These are phyloP conservation scores for Saccharomycopsis vini DNA, from an alignment of 805 yeast species.

Conservation along the genomic window DNA sequence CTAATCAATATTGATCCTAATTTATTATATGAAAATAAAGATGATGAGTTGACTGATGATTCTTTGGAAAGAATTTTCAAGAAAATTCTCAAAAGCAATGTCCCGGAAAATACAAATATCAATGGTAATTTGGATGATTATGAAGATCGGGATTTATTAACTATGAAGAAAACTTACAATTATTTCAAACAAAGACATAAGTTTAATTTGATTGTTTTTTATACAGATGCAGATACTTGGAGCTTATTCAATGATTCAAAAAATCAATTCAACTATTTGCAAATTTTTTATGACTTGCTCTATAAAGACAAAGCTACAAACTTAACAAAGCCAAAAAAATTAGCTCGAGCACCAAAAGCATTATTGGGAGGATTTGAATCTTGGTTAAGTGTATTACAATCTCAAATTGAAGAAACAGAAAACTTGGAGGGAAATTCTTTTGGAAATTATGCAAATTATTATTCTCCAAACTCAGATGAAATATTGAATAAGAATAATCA, in stretches of 20 bases:
- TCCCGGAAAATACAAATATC: constrained; percentile 1
- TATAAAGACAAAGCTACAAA: constrained; percentile 13
- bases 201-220: constrained; percentile 14
- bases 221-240: constrained; percentile 18
- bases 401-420: background rate
- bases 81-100: constrained; percentile 8
- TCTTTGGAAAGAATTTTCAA: constrained; percentile 12
- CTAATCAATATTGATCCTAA: constrained; percentile 15
- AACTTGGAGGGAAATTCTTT: background rate
- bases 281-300: constrained; percentile 14
- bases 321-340: constrained; percentile 2
- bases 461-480: constrained; percentile 7
- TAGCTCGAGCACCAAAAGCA: constrained; percentile 11
- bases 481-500: too few species aligned
- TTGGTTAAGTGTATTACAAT: constrained; percentile 15
- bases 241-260: constrained; percentile 7
- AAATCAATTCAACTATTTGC: constrained; percentile 11
- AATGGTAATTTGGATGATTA: constrained; percentile 2
- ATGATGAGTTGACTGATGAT: constrained; percentile 9
- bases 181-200: constrained; percentile 19
- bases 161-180: constrained; percentile 15
- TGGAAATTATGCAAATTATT: constrained; percentile 1
- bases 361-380: constrained; percentile 15
- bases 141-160: constrained; percentile 12
- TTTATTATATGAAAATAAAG: constrained; percentile 2